Evolutionary conservation across 2,329 filamentous ascomycete species (phyloP).

Genomic region (Lasiodiplodia gonubiensis): DNA sequence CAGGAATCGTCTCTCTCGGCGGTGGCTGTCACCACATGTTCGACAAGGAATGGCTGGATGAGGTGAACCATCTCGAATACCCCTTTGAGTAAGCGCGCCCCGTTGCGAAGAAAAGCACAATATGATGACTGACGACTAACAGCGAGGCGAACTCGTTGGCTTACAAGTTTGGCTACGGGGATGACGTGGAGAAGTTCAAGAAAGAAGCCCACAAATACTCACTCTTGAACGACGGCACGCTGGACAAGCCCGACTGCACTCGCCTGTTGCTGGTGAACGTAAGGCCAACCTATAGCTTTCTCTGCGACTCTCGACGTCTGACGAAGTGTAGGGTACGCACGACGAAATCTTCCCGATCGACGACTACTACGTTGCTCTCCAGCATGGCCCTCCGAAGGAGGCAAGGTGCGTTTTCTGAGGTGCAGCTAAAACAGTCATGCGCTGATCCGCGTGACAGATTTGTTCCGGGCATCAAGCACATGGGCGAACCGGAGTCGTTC

Average conservation of each 20-base stretch:
- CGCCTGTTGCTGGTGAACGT: conserved; percentile 61
- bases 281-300: conserved; percentile 16
- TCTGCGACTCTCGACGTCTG: not conserved
- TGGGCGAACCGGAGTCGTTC: conserved; percentile 59
- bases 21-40: conserved; percentile 67
- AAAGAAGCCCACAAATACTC: conserved; percentile 59
- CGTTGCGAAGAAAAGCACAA: not conserved
- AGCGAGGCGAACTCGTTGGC: conserved; percentile 56
- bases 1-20: conserved; percentile 60
- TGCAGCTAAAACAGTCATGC: conserved; percentile 4
- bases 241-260: conserved; percentile 56
- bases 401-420: conserved; percentile 40
- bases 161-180: conserved; percentile 54
- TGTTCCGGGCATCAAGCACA: conserved; percentile 53
- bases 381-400: conserved; percentile 60
- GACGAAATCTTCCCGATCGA: conserved; percentile 69
- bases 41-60: conserved; percentile 58
- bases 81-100: conserved; percentile 57
- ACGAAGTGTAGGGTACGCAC: conserved; percentile 49
- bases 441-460: conserved; percentile 40
- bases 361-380: conserved; percentile 62
- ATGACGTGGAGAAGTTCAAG: conserved; percentile 52
- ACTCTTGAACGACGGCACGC: conserved; percentile 60
- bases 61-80: conserved; percentile 63
- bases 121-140: conserved; percentile 1